phyloP scores from a whole-genome alignment of 495 filamentous ascomycete species.

The Sordaria brevicollis region DNA sequence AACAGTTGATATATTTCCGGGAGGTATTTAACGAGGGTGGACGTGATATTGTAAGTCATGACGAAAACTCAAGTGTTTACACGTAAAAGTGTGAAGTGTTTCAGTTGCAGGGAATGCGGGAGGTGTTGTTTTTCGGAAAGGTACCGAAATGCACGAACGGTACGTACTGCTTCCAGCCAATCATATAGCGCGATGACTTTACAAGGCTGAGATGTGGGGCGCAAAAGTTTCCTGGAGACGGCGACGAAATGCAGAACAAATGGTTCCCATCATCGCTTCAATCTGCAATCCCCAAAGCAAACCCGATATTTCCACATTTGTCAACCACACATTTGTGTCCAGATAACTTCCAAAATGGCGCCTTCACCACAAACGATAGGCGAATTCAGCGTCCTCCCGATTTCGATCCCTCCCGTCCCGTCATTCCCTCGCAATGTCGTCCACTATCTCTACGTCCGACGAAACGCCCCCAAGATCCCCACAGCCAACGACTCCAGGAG shows the following conservation, averaged over 20 bases:
- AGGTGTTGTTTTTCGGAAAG: background rate
- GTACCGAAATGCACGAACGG: background rate
- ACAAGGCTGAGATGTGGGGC: background rate
- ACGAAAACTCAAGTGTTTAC: no score
- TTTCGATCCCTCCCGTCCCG: conserved; percentile 53
- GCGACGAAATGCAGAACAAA: background rate
- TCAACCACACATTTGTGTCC: background rate
- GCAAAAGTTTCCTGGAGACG: background rate
- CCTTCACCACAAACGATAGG: conserved; percentile 18
- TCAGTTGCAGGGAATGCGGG: background rate
- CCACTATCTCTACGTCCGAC: conserved; percentile 82
- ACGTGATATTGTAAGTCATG: no score
- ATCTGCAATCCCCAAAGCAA: background rate
- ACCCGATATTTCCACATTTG: background rate
- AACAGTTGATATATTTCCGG: no score
- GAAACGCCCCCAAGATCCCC: conserved; percentile 67
- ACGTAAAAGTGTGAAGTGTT: background rate
- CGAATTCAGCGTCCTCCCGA: conserved; percentile 40
- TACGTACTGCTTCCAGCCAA: background rate
- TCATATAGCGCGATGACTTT: background rate
- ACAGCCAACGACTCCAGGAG: conserved; percentile 61
- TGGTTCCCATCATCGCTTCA: background rate
- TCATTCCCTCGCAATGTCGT: conserved; percentile 46
- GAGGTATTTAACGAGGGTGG: no score
- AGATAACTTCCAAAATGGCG: conserved; percentile 19